Percentiles rank a stretch among this genome's conserved stretches.
Conservation (phyloP, 1,284 basidiomycete genomes). For the Violaceomyces palustris region DNA sequence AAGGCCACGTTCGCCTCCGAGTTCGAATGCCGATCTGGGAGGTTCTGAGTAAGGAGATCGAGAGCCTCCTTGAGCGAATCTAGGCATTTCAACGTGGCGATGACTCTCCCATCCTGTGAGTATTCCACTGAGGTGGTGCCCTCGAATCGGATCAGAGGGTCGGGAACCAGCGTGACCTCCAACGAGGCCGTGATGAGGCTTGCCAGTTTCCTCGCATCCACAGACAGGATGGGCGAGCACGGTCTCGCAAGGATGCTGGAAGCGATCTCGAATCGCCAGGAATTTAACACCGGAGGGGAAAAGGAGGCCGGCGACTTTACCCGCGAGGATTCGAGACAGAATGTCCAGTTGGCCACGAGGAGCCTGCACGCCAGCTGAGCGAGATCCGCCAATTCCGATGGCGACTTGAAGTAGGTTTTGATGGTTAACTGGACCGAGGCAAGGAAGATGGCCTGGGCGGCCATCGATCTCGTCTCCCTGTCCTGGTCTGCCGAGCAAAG, state of each 20-base stretch:
- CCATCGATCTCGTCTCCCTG: constrained; percentile 5
- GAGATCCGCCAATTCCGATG: not conserved
- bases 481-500: constrained; percentile 1
- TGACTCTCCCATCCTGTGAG: not conserved
- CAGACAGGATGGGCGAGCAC: not conserved
- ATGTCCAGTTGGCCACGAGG: not conserved
- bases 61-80: too few relatives aligned
- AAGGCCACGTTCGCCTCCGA: too few relatives aligned
- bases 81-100: too few relatives aligned
- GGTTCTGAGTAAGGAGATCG: too few relatives aligned
- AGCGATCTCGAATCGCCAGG: not conserved
- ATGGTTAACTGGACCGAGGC: not conserved
- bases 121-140: not conserved
- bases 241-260: not conserved
- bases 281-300: not conserved
- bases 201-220: too few relatives aligned
- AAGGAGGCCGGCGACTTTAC: not conserved
- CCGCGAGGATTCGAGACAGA: not conserved
- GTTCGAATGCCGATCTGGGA: too few relatives aligned
- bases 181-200: not conserved
- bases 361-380: not conserved
- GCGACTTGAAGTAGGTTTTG: not conserved
- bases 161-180: not conserved
- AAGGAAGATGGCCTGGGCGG: constrained; percentile 7
- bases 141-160: not conserved